Conservation (phyloP, 805 yeast genomes). For the Yamadazyma sp. region DNA sequence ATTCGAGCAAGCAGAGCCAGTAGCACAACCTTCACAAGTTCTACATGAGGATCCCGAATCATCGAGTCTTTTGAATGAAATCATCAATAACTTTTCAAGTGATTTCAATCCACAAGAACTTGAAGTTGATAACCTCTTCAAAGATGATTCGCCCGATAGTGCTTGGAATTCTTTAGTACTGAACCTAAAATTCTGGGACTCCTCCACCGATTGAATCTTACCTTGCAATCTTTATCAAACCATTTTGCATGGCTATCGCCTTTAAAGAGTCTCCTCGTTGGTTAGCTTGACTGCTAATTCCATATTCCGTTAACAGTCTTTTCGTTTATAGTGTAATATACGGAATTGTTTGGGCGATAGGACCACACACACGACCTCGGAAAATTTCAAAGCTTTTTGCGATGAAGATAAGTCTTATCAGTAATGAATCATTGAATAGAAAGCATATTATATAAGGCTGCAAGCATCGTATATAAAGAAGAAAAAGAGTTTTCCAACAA, state of each 20-base stretch:
- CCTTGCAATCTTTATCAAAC: not conserved
- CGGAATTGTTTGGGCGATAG: too few relatives aligned
- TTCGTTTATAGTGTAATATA: too few relatives aligned
- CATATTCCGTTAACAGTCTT: not conserved
- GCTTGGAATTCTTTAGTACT: conserved; percentile 6
- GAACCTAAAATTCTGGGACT: conserved; percentile 8
- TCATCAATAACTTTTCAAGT: conserved; percentile 5
- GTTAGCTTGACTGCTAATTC: not conserved
- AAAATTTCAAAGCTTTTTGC: too few relatives aligned
- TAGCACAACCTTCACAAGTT: not conserved
- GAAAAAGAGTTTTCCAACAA: too few relatives aligned
- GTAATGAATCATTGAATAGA: too few relatives aligned
- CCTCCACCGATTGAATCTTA: not conserved
- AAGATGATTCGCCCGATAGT: conserved; percentile 1
- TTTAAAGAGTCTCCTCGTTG: too few relatives aligned
- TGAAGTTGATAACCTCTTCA: conserved; percentile 1
- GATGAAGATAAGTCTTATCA: too few relatives aligned
- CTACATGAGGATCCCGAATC: not conserved
- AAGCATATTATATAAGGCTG: too few relatives aligned
- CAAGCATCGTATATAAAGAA: too few relatives aligned
- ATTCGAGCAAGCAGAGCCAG: not conserved
- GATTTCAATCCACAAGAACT: not conserved
- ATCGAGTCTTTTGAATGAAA: conserved; percentile 6
- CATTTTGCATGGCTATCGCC: too few relatives aligned
- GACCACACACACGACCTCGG: too few relatives aligned